These are phyloP conservation scores for Eragrostis curvula DNA, from an alignment of 176 grass and related monocot genomes.

Conservation along the genomic window DNA sequence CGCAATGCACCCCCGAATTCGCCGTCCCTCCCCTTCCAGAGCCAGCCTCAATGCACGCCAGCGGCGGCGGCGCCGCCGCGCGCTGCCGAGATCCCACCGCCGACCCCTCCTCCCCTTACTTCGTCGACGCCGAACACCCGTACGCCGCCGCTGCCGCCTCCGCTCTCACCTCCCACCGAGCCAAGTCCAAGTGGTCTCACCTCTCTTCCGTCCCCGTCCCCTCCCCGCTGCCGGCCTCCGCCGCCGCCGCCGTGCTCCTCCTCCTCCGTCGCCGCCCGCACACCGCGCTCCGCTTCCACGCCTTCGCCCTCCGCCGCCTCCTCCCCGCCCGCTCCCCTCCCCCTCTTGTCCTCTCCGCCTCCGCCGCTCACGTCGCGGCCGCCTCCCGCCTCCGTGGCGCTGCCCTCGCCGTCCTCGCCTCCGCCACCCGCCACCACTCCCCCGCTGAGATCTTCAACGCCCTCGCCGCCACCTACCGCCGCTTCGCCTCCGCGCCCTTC, in stretches of 20 bases:
- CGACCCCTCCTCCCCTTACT: constrained; percentile 31
- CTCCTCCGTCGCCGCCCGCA: constrained; percentile 42
- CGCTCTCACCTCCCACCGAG: constrained; percentile 39
- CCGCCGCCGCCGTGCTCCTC: constrained; percentile 40
- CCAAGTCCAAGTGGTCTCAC: constrained; percentile 53
- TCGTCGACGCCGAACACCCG: constrained; percentile 30
- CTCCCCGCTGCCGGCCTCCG: constrained; percentile 16
- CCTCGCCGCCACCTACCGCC: constrained; percentile 42
- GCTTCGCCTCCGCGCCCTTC: constrained; percentile 34
- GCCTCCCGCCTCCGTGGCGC: constrained; percentile 28
- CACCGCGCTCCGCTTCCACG: constrained; percentile 42
- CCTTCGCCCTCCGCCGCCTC: constrained; percentile 27
- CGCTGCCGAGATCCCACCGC: constrained; percentile 30
- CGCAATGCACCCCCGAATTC: too few species aligned
- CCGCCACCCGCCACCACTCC: constrained; percentile 30
- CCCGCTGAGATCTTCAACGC: constrained; percentile 26
- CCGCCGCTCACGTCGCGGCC: constrained; percentile 33
- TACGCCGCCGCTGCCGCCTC: constrained; percentile 21
- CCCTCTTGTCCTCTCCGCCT: constrained; percentile 28
- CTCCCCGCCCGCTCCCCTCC: neutral
- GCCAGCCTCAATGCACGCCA: constrained; percentile 11
- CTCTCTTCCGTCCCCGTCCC: constrained; percentile 43
- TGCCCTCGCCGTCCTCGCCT: constrained; percentile 31
- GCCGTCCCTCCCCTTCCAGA: too few species aligned
- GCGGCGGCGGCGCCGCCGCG: neutral